Evolutionary conservation across 441 rosid genomes (phyloP), one percentile per base, ranked within the genome.

Genomic region (Manihot esculenta): DNA sequence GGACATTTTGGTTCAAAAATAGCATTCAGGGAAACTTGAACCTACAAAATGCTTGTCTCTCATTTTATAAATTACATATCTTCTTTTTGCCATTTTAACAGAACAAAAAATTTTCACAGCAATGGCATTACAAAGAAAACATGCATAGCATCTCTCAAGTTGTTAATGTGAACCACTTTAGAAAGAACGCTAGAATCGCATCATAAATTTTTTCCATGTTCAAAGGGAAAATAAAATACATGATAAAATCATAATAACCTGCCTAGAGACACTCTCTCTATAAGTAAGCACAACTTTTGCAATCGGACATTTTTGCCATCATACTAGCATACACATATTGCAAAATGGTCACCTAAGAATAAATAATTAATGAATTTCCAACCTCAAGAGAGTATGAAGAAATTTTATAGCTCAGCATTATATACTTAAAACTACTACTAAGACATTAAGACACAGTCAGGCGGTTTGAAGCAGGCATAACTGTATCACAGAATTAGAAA

Each of bases 381-480:
- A 42, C 35, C 26, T 26, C 27, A 21, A 10, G 50, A 3, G 18
- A 41, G 4, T 44, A 56, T 20, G 11, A 17, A 18, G 42, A 26
- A 62, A 51, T 1, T 30, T 13, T n/a, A 66, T 42, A 58, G 55
- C 30, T 33, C 70, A 42, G 41, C 35, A 61, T 48, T n/a, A 24
- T 21, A 48, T 67, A 23, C 33, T 47, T 10, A 11, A 55, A 62
- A n/a, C 49, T 38, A 44, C 26, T 26, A 68, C 38, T 8, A 56
- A 18, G 61, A 38, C 20, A 21, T 61, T 56, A 20, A 49, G 60
- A 45, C 41, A 58, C 41, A 33, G 35, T 49, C 54, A 58, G 15
- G n/a, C 24, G 35, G 44, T 44, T 38, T 33, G 42, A 73, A 63
- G 68, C 53, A 69, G 61, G 48, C 47, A 33, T 5, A 20, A 27